A percentile compares a stretch with the other conserved stretches of the same genome.
These are phyloP conservation scores for Colletotrichum nymphaeae DNA, from an alignment of 2,329 filamentous ascomycete genomes.

Conservation along the genomic window DNA sequence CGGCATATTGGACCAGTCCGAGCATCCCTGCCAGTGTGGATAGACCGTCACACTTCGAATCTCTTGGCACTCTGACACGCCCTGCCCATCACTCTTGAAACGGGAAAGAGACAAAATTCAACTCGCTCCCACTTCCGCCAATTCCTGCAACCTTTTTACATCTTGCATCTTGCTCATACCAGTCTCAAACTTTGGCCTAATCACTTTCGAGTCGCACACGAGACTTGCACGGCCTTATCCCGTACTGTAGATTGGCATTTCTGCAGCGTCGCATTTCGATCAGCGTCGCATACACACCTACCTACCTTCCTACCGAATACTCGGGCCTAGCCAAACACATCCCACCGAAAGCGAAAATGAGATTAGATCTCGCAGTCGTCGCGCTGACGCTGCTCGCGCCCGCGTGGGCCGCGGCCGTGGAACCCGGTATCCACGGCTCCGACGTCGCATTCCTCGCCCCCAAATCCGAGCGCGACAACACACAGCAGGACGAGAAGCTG, in stretches of 20 bases:
- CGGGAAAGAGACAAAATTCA: slow-evolving; percentile 28
- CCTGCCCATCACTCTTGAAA: slow-evolving; percentile 17
- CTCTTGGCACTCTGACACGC: slow-evolving; percentile 27
- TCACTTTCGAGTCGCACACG: neutral
- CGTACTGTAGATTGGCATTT: neutral
- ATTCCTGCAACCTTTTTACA: neutral
- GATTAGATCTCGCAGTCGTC: slow-evolving; percentile 44
- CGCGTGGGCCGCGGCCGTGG: slow-evolving; percentile 40
- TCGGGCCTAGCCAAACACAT: neutral
- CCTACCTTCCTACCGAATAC: neutral
- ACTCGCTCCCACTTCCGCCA: slow-evolving; percentile 7
- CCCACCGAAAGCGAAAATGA: slow-evolving; percentile 42
- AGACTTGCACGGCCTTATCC: neutral
- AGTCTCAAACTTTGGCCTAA: neutral
- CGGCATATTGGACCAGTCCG: slow-evolving; percentile 6
- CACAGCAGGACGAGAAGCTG: slow-evolving; percentile 53
- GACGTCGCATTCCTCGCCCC: slow-evolving; percentile 27
- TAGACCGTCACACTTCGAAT: neutral
- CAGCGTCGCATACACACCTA: neutral
- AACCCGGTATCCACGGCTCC: slow-evolving; percentile 36
- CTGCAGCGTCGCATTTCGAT: neutral
- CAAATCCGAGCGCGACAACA: slow-evolving; percentile 35
- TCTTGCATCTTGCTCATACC: neutral
- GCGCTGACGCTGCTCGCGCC: slow-evolving; percentile 41
- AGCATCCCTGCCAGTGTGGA: slow-evolving; percentile 24